Base-by-base conservation (phyloP, 192 early-diverging fungal species). In the Hyaloraphidium curvatum region DNA sequence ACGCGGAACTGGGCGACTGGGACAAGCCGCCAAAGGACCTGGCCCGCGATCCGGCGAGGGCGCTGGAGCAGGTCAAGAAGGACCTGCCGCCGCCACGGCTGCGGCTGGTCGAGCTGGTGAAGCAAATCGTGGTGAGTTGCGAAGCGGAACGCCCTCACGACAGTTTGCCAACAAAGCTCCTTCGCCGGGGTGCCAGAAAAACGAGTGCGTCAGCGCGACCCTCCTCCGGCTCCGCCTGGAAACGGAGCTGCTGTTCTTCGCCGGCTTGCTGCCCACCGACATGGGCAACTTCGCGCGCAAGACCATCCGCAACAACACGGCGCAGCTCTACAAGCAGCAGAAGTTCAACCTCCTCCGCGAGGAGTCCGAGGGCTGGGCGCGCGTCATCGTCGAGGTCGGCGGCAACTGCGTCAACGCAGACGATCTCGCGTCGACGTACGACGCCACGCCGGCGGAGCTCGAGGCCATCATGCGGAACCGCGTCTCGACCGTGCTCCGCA, bases 261-360 rank as follows among this genome's bases (percentile, higher is more conserved):
- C 33, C 33, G 9, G 33, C 33, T n/a, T 37, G 9, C 7, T 37
- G 9, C 33, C 33, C 9, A 37, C 33, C 33, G 9, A 7, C 33
- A n/a, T 37, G 33, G 33, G 7, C 9, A 7, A 37, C 33, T 37
- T 37, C 33, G 7, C 33, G 9, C 33, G 33, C 33, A 72, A 68
- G 11, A 53, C 62, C 39, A 61, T 79, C 28, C 70, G 78, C 11
- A 58, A 69, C 55, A 71, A 76, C 51, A 82, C 80, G 11, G 40
- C 60, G 1, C 59, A 67, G 31, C 50, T 65, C 11, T 87, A 86
- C 58, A 79, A 79, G 41, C 87, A 91, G 56, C 70, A 79, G 52
- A 88, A 87, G 56, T 88, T 73, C 70, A 91, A 91, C 51, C 60
- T 91, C 2, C 40, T 83, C 33, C 70, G 82, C 23, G 87, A 91